Base-by-base conservation (phyloP, 2,329 filamentous ascomycete species). In the Nothophoma quercina region DNA sequence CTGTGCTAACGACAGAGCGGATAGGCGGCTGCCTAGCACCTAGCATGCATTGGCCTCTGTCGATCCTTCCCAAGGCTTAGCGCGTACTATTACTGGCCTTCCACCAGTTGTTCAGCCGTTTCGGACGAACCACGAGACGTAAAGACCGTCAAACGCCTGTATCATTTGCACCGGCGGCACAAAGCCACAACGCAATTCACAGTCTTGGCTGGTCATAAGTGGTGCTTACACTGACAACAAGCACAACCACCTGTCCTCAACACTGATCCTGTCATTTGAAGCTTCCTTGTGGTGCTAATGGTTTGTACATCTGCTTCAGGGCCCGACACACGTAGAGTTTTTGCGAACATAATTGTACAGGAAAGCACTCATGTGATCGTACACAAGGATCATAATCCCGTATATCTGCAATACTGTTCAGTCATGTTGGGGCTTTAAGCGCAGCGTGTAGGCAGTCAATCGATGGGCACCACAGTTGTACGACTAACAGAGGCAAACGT, bases 61-160 rank as follows among this genome's bases (percentile, higher is more conserved):
- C 7, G 42, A 48, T 53, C 52, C 19, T 47, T 23, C 25, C n/a
- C 19, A 35, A 18, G 39, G 56, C 39, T 51, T 63, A 56, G 58
- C 55, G 39, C 38, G 35, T 9, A 34, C 60, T 60, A 61, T 63
- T 42, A 60, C 60, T 64, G 62, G 60, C 36, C 34, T 26, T 25
- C 42, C 48, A 47, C 47, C 47, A 52, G 34, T 33, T 42, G 16
- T 22, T 38, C 38, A 29, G 22, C 36, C 22, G n/a, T 35, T 23
- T 18, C 49, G 49, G 49, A 46, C 49, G 42, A 52, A 46, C n/a
- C 36, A 52, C 25, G 28, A n/a, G 40, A 44, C 22, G 19, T 21
- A 13, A 18, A 22, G 28, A 39, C 28, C 15, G 28, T 21, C 12
- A 9, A 18, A 6, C 16, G 2, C 32, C 4, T 21, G n/a, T 23